phyloP scores from a whole-genome alignment of 495 filamentous ascomycete genomes.

The Penicillium soppii region DNA sequence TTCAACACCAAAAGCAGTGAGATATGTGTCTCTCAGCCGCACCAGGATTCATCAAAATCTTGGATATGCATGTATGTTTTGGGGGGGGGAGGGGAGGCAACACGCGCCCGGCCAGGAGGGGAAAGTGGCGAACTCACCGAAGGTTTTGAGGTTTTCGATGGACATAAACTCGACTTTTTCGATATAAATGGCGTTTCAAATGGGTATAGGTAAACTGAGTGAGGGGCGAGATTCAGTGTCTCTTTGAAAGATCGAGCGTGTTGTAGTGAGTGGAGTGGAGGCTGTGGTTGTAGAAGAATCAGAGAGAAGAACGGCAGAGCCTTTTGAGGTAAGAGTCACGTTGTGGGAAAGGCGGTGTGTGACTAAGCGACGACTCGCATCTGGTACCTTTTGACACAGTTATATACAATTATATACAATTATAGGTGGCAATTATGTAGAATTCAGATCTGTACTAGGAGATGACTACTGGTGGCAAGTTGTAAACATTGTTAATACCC shows the following conservation, averaged over 20 bases:
- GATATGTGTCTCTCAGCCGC: background rate
- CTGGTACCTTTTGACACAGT: background rate
- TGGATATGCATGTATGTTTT: background rate
- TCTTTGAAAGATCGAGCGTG: conserved; percentile 26
- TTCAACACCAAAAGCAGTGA: background rate
- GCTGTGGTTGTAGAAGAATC: conserved; percentile 25
- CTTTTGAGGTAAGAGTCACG: conserved; percentile 40
- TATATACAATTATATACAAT: background rate
- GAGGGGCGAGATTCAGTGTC: conserved; percentile 38
- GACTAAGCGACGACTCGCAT: conserved; percentile 18
- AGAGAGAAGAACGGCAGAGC: conserved; percentile 36
- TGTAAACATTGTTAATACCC: background rate
- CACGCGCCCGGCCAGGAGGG: conserved; percentile 21
- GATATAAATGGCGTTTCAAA: conserved; percentile 45
- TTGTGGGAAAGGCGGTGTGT: conserved; percentile 43
- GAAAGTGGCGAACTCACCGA: conserved; percentile 68
- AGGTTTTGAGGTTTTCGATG: conserved; percentile 99
- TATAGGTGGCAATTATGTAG: background rate
- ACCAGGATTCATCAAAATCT: background rate
- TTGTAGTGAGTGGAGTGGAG: conserved; percentile 18
- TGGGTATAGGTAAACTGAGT: conserved; percentile 34
- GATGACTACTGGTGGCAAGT: background rate
- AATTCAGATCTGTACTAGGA: background rate
- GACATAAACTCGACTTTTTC: conserved; percentile 87
- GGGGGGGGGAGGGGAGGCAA: conserved; percentile 1